Base-by-base conservation (phyloP, 2,329 filamentous ascomycete species). In the Cladosporium sp. region DNA sequence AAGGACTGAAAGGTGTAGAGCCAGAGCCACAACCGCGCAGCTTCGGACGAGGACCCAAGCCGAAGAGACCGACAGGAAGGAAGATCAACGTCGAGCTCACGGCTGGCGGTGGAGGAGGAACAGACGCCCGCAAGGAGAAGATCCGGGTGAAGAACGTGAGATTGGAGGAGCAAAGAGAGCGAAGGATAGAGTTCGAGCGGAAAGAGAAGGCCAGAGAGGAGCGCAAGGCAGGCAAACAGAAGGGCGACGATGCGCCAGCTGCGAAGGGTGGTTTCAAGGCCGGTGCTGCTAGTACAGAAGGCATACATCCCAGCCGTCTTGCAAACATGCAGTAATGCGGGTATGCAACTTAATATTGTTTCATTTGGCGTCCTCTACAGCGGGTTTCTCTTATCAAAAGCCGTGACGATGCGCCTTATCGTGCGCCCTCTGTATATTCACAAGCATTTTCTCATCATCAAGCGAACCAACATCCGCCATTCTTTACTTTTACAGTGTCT, bases 1-100 rank as follows among this genome's bases (percentile, higher is more conserved):
- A 65, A 5, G 65, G 53, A 1, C 66, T 63, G 48, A 67, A 63
- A 46, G 68, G 53, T 23, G 54, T 39, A 25, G 57, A 63, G 46
- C 46, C 56, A 34, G 51, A 63, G 56, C 59, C 23, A 30, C 58
- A 62, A 64, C 66, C 54, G 61, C 61, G 36, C 56, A 66, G 6
- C 65, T 58, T 43, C 57, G 64, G 53, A 32, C 83, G 65, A 36
- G 70, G 67, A n/a, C 56, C 56, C 16, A 71, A 69, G 58, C 66
- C 69, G 36, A 70, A 72, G 65, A 71, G 76, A 82, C 88, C 78
- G 81, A 82, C 68, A 18, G 80, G 88, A 60, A 84, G 94, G 72
- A 91, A 89, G 79, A 96, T 98, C 73, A 97, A 97, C 76, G 91
- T 97, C 28, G 94, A 97, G 80, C 80, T 98, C 70, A 97, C 93